Evolutionary conservation across 768 basidiomycete genomes (phyloP).

Genomic region (Suillus fuscotomentosus): DNA sequence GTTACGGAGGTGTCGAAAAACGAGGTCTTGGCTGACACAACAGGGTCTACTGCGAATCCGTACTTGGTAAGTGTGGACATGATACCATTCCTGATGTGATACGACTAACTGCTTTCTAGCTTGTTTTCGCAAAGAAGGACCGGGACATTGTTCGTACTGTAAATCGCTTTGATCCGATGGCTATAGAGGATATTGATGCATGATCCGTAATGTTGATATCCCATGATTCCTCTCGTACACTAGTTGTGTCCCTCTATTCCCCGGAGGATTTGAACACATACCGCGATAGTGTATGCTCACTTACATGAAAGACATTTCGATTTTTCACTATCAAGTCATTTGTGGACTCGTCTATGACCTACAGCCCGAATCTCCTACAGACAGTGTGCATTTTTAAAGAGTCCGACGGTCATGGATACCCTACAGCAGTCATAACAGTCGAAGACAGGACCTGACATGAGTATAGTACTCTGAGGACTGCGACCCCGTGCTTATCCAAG

Average conservation of each 20-base stretch:
- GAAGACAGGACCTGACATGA: not conserved
- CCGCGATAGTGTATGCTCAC: not conserved
- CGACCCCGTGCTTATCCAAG: not conserved
- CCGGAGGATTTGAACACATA: not conserved
- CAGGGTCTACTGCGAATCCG: conserved; percentile 88
- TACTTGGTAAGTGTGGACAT: conserved; percentile 64
- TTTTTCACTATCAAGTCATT: not conserved
- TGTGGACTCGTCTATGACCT: not conserved
- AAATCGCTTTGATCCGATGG: conserved; percentile 50
- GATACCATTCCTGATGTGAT: conserved; percentile 1
- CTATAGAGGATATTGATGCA: conserved; percentile 26
- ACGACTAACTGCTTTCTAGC: conserved; percentile 37
- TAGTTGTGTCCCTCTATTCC: not conserved
- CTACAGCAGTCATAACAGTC: not conserved
- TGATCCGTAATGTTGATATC: conserved; percentile 27
- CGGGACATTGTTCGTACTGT: conserved; percentile 80
- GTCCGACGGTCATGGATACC: not conserved
- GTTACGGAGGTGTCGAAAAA: conserved; percentile 74
- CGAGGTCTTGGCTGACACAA: conserved; percentile 87
- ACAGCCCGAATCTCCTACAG: not conserved
- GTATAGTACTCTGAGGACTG: not conserved
- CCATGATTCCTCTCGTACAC: conserved; percentile 9
- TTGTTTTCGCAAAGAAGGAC: conserved; percentile 82
- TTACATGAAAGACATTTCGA: not conserved
- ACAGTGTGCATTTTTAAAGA: not conserved